Evolutionary conservation across 331 rosid genomes (phyloP).

Genomic region (Malus hybrid): DNA sequence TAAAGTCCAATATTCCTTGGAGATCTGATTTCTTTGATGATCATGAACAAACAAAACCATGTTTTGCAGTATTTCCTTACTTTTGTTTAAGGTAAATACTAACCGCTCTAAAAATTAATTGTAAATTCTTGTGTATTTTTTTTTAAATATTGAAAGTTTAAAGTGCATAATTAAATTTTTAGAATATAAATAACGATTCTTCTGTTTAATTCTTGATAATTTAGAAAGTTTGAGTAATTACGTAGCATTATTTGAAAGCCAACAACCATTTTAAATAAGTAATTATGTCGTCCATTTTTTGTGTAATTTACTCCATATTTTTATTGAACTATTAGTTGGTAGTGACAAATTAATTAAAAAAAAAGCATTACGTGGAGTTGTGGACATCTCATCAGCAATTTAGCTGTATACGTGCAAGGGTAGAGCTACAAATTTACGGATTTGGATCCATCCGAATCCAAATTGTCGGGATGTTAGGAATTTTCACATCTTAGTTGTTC

Average conservation of each 20-base stretch:
- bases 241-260: not conserved
- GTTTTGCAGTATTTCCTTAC: not conserved
- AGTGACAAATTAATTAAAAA: constrained; percentile 33
- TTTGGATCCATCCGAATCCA: no score
- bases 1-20: not conserved
- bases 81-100: not conserved
- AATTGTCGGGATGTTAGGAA: no score
- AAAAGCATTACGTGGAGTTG: not conserved
- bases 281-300: constrained; percentile 13
- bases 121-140: no score
- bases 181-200: no score
- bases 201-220: no score
- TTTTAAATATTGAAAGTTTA: no score
- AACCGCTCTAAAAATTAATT: no score
- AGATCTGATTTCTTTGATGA: not conserved
- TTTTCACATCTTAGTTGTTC: no score
- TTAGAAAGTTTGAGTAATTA: not conserved
- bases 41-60: not conserved
- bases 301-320: constrained; percentile 5
- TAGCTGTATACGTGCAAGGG: not conserved
- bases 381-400: not conserved
- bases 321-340: constrained; percentile 39
- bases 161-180: no score
- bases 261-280: constrained; percentile 7
- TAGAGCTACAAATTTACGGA: no score